Conservation (phyloP, 495 filamentous ascomycete genomes). For the Lepraria neglecta region DNA sequence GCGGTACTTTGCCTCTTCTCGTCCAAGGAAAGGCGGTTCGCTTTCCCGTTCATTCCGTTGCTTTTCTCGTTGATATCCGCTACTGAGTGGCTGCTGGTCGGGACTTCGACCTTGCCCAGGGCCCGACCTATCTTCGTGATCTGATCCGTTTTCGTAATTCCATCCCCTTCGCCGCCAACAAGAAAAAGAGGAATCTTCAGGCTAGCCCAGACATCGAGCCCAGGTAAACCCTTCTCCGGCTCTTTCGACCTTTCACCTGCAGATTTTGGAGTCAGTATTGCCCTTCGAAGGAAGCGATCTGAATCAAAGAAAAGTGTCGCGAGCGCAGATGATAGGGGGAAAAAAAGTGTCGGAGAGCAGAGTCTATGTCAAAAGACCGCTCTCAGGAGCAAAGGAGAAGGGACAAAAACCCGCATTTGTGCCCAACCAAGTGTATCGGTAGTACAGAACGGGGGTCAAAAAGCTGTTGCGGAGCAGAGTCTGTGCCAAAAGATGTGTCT, state of each 20-base stretch:
- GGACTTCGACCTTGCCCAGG: constrained; percentile 36
- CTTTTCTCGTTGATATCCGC: background rate
- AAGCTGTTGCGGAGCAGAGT: too few relatives aligned
- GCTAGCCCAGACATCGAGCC: constrained; percentile 63
- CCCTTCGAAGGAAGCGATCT: too few relatives aligned
- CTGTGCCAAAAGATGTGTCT: too few relatives aligned
- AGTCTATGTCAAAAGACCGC: too few relatives aligned
- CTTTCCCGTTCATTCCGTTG: background rate
- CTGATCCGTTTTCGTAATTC: constrained; percentile 63
- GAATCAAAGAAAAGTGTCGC: too few relatives aligned
- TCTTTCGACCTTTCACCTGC: constrained; percentile 36
- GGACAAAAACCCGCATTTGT: too few relatives aligned
- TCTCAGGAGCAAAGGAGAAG: too few relatives aligned
- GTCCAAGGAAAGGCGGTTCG: background rate
- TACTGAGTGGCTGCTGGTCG: constrained; percentile 2
- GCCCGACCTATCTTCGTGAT: constrained; percentile 61
- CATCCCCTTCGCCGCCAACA: constrained; percentile 70
- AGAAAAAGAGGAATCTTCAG: constrained; percentile 69
- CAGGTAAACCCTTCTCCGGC: constrained; percentile 59
- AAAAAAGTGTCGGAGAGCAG: too few relatives aligned
- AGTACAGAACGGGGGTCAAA: too few relatives aligned
- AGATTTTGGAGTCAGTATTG: too few relatives aligned
- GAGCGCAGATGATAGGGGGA: too few relatives aligned
- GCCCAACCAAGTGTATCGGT: too few relatives aligned
- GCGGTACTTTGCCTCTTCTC: constrained; percentile 13